Evolutionary conservation across 352 stramenopile species (phyloP), one percentile per base, ranked within the genome.

Genomic region (Ophiocytium majus): DNA sequence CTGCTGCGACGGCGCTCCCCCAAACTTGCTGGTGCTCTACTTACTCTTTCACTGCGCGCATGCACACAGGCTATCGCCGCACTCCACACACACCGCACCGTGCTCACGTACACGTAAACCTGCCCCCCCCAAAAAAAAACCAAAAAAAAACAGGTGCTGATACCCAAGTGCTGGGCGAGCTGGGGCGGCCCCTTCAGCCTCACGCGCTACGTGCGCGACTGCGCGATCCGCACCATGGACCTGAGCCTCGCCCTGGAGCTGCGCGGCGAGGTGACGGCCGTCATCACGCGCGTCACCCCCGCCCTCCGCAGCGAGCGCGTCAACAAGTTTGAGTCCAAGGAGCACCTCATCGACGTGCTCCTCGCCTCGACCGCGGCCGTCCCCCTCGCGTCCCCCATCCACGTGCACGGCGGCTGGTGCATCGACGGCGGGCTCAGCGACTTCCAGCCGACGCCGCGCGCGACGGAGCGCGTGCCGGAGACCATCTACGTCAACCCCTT

Each of bases 401-500:
- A 43, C 35, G 66, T 78, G 32, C 5, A 78, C 66, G 35, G 35
- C 5, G 66, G 66, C 35, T 78, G 66, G 66, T 78, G 66, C 35
- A 78, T 78, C 35, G 66, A 78, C 14, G 66, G 66, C 66, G 66
- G 66, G 66, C 32, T 78, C 32, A 78, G 66, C 66, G 66, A 78
- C 35, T 78, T 78, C 14, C 66, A 78, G 35, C 66, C 66, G 66
- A 5, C 5, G 35, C 43, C 43, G 5, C 5, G 5, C 14, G 5
- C 32, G 5, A 78, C 5, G 32, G 32, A 10, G 66, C 5, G 14
- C 35, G 35, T 78, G 5, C 5, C 43, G 14, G 49, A 80, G n/a
- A 90, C 88, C 17, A 83, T 90, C 36, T 87, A 63, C n/a, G 86
- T 90, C 28, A 90, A 82, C 28, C 88, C 88, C 5, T 90, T 90